These are phyloP conservation scores for Rhodotorula glutinis DNA, from an alignment of 1,284 basidiomycete genomes.

Conservation along the genomic window DNA sequence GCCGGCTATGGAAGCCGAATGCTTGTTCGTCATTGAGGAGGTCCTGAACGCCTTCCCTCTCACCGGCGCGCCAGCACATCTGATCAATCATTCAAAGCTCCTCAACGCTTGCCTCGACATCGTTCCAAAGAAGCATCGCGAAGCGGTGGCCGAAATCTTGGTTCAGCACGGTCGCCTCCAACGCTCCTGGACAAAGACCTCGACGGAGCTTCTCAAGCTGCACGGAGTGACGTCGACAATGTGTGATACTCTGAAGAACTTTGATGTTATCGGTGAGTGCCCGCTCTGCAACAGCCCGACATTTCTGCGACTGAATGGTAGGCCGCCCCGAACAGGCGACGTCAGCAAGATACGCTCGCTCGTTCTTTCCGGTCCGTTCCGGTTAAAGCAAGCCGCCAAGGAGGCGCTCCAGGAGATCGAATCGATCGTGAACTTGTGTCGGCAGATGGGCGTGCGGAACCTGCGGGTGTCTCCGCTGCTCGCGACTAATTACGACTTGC, in stretches of 20 bases:
- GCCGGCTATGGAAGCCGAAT: constrained; percentile 42
- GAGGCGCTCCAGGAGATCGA: constrained; percentile 39
- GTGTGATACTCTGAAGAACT: constrained; percentile 29
- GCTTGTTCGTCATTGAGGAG: constrained; percentile 40
- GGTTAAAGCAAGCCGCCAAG: constrained; percentile 32
- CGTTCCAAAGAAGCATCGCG: constrained; percentile 26
- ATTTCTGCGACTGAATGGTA: too few relatives aligned
- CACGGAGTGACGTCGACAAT: constrained; percentile 36
- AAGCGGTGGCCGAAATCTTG: constrained; percentile 34
- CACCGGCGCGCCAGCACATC: constrained; percentile 36
- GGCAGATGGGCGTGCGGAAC: constrained; percentile 51
- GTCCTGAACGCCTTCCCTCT: constrained; percentile 37
- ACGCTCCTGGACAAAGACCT: constrained; percentile 39
- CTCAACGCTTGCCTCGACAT: constrained; percentile 35
- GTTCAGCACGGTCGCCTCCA: constrained; percentile 39
- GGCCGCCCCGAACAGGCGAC: constrained; percentile 4
- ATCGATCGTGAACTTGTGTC: constrained; percentile 50
- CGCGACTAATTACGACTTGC: constrained; percentile 50
- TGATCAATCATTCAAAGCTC: constrained; percentile 43
- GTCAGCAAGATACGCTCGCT: constrained; percentile 24
- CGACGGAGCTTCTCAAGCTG: constrained; percentile 41
- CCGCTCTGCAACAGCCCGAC: too few relatives aligned
- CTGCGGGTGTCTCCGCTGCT: constrained; percentile 54
- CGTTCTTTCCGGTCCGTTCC: constrained; percentile 11
- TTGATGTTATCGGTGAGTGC: constrained; percentile 31